These are phyloP conservation scores for Epichloe baconii DNA, from an alignment of 2,329 filamentous ascomycete genomes.

Conservation along the genomic window DNA sequence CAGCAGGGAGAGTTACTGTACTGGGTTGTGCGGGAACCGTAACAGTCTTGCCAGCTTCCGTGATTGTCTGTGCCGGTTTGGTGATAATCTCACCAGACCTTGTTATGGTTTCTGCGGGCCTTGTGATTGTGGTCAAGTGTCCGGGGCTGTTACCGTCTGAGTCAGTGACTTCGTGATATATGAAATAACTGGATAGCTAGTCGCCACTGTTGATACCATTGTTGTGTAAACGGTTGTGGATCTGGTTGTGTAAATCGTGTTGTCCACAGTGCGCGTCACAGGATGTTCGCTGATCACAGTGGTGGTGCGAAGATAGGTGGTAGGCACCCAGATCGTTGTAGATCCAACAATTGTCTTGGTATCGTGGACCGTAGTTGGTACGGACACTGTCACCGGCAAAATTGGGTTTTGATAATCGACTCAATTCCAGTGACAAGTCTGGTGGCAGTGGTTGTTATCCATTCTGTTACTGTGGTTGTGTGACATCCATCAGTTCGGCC, in stretches of 20 bases:
- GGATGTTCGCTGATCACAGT: constrained; percentile 6
- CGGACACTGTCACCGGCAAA: constrained; percentile 3
- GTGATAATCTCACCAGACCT: constrained; percentile 5
- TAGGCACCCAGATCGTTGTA: constrained; percentile 9
- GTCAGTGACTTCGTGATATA: constrained; percentile 5
- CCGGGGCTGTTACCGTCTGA: constrained; percentile 4
- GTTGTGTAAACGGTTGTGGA: constrained; percentile 6
- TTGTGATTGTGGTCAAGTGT: constrained; percentile 5
- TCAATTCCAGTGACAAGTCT: constrained; percentile 6
- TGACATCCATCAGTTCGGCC: constrained; percentile 5
- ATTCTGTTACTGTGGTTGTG: constrained; percentile 11
- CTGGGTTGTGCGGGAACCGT: constrained; percentile 13
- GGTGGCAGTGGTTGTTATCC: constrained; percentile 11
- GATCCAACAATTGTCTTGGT: constrained; percentile 3
- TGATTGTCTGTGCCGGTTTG: constrained; percentile 4
- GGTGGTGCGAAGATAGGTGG: constrained; percentile 6
- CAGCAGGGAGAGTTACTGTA: constrained; percentile 16
- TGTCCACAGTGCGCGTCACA: constrained; percentile 9
- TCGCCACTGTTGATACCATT: constrained; percentile 6
- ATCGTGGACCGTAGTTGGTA: constrained; percentile 7
- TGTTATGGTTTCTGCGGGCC: constrained; percentile 4
- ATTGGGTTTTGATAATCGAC: constrained; percentile 7
- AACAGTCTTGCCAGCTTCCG: constrained; percentile 8
- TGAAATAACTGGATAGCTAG: constrained; percentile 9
- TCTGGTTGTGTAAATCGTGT: constrained; percentile 7